Evolutionary conservation across 164 flowering plant species (phyloP), one percentile per base, ranked within the genome.

Genomic region (Aristolochia contorta): DNA sequence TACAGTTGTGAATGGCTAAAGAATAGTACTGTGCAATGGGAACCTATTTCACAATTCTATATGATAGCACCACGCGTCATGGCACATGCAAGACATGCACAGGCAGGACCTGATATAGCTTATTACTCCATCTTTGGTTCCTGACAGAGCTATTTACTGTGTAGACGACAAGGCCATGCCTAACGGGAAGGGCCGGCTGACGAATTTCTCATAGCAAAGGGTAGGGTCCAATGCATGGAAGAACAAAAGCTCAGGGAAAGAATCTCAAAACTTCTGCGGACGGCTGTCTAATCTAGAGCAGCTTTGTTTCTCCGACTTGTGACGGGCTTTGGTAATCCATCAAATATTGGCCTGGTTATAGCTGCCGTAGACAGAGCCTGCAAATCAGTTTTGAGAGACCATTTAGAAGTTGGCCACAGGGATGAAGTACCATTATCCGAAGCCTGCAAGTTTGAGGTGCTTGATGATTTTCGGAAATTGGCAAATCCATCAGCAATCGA

Each of bases 281-380:
- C 3, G 54, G 21, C 3, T 52, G 13, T 9, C 33, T 78, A 89
- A 67, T 90, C 97, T 50, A 85, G 81, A 18, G 97, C 93, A 24
- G 95, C 81, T 74, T 91, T 89, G 74, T 70, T 78, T 66, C 69
- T 76, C 46, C 91, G 72, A 25, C 83, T 78, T 21, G 74, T 75
- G 21, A 77, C 71, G 32, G 93, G 93, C 72, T 80, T 87, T 14
- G 96, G 81, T 51, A 87, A 69, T 45, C 91, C 88, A 72, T 91
- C 93, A 65, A 83, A 83, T 54, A 87, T 79, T n/a, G 97, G 93
- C 72, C 72, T 81, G 20, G 83, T 60, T 53, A 82, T 79, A n/a
- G 85, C 76, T 54, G 80, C 69, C n/a, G 74, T 57, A 6, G 83
- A 77, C 48, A 73, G 62, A 30, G 81, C 73, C 59, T 82, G 94